A percentile compares a stretch with the other conserved stretches of the same genome.
Conservation (phyloP, 352 stramenopile genomes). For the Discostella stelligera region DNA sequence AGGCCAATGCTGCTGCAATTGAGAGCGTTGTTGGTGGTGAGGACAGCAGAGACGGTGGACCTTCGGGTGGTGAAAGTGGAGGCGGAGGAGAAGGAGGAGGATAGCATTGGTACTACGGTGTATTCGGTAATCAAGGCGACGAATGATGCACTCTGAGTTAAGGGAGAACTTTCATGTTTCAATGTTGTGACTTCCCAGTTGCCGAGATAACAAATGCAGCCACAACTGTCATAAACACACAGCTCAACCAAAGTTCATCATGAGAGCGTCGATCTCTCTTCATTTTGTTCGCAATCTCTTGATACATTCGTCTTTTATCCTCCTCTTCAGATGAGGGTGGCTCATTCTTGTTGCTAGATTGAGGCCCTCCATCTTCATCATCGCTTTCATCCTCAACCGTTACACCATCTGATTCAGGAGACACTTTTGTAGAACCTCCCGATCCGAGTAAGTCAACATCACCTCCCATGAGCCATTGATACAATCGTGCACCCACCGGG, state of each 20-base stretch:
- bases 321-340: not conserved
- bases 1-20: too few relatives aligned
- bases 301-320: not conserved
- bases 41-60: too few relatives aligned
- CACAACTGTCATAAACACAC: constrained; percentile 42
- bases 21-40: too few relatives aligned
- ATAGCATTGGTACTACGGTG: too few relatives aligned
- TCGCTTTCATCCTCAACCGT: not conserved
- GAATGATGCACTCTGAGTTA: too few relatives aligned
- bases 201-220: constrained; percentile 43
- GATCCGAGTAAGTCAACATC: constrained; percentile 29
- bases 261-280: constrained; percentile 47
- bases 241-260: constrained; percentile 69
- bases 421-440: not conserved
- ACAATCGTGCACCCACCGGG: constrained; percentile 43
- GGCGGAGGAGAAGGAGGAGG: too few relatives aligned
- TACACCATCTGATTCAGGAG: not conserved
- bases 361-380: constrained; percentile 11
- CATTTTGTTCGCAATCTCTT: constrained; percentile 21
- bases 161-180: too few relatives aligned
- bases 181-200: too few relatives aligned
- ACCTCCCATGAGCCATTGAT: constrained; percentile 51
- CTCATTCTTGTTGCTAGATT: constrained; percentile 15
- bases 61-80: too few relatives aligned
- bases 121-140: too few relatives aligned